phyloP scores from a whole-genome alignment of 192 early-diverging fungal genomes.

The Pilaira anomala region DNA sequence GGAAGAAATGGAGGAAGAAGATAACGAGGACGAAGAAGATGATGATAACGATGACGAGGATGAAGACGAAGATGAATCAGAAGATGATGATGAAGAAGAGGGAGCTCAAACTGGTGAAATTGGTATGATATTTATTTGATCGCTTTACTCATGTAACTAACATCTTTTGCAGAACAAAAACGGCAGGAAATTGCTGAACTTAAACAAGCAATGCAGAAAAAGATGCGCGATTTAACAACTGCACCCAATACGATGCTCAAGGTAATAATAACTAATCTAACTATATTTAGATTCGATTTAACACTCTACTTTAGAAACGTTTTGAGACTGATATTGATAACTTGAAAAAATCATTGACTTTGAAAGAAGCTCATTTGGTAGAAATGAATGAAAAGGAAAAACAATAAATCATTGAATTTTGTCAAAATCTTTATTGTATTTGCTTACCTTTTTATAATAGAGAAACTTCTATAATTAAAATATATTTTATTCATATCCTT shows the following conservation, averaged over 20 bases:
- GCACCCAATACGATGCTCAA: slow-evolving; percentile 72
- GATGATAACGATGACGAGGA: slow-evolving; percentile 51
- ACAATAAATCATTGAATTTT: too few relatives aligned
- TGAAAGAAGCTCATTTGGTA: slow-evolving; percentile 59
- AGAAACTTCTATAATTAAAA: too few relatives aligned
- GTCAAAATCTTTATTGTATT: too few relatives aligned
- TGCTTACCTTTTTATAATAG: too few relatives aligned
- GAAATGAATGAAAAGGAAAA: slow-evolving; percentile 29
- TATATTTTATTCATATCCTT: too few relatives aligned
- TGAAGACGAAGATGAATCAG: slow-evolving; percentile 48
- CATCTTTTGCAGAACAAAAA: slow-evolving; percentile 36
- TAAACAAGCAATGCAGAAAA: slow-evolving; percentile 55
- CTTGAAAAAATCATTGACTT: slow-evolving; percentile 54
- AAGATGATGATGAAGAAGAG: slow-evolving; percentile 47
- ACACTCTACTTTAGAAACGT: slow-evolving; percentile 48
- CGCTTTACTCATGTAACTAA: background rate
- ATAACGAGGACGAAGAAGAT: slow-evolving; percentile 48
- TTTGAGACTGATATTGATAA: slow-evolving; percentile 63
- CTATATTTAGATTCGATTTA: too few relatives aligned
- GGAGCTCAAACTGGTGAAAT: slow-evolving; percentile 37
- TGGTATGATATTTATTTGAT: slow-evolving; percentile 18
- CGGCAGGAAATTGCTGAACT: slow-evolving; percentile 65
- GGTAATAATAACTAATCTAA: slow-evolving; percentile 38
- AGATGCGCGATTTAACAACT: slow-evolving; percentile 46
- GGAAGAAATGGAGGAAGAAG: slow-evolving; percentile 49